Evolutionary conservation across 371 early-diverging fungal species (phyloP).

Genomic region (Rhizopus arrhizus): DNA sequence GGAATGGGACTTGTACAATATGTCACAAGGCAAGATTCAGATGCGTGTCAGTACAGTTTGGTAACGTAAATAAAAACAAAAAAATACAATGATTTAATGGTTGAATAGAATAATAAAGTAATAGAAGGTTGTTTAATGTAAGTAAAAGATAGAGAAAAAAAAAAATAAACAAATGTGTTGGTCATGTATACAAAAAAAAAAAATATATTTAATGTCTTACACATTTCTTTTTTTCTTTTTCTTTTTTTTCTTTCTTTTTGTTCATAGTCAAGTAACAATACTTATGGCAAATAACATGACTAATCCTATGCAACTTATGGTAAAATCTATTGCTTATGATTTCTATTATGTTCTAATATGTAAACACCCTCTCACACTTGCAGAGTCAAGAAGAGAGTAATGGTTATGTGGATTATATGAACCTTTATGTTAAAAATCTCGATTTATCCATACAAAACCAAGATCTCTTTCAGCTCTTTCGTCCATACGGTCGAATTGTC

Average conservation of each 20-base stretch:
- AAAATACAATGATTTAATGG: not conserved
- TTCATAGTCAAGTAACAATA: constrained; percentile 12
- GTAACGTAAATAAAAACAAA: constrained; percentile 20
- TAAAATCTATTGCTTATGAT: not conserved
- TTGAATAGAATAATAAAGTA: constrained; percentile 20
- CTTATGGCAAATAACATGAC: constrained; percentile 7
- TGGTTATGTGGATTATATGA: constrained; percentile 35
- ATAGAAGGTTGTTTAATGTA: constrained; percentile 25
- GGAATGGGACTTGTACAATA: constrained; percentile 41
- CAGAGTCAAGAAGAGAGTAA: not conserved
- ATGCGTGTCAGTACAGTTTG: constrained; percentile 26
- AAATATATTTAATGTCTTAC: not conserved
- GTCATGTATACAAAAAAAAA: too few relatives aligned
- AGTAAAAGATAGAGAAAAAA: not conserved
- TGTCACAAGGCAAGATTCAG: constrained; percentile 36
- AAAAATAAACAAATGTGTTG: too few relatives aligned
- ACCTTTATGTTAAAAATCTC: constrained; percentile 52
- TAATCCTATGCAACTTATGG: not conserved
- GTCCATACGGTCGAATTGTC: constrained; percentile 49
- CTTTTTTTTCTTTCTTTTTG: not conserved
- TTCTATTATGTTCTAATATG: not conserved
- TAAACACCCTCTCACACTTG: too few relatives aligned
- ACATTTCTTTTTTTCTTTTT: constrained; percentile 4
- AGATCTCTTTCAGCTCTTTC: constrained; percentile 44
- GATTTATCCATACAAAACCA: constrained; percentile 41